phyloP scores from a whole-genome alignment of 2,329 filamentous ascomycete genomes.

The Xylaria arbuscula region DNA sequence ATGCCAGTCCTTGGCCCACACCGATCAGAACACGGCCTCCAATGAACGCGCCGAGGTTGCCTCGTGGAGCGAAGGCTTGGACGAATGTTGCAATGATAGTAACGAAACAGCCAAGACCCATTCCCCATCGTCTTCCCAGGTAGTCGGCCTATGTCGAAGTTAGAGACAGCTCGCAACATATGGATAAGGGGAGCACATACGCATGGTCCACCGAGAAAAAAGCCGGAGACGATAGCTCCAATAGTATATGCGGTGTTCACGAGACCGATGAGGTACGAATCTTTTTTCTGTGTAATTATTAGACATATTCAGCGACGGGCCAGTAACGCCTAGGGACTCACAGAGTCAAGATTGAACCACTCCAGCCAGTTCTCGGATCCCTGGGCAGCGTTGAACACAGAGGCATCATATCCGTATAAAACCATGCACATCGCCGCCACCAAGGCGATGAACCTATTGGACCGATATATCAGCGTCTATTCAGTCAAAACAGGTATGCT shows the following conservation, averaged over 20 bases:
- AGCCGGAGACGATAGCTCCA: conserved; percentile 75
- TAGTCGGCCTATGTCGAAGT: conserved; percentile 59
- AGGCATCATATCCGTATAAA: conserved; percentile 79
- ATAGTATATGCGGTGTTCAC: conserved; percentile 78
- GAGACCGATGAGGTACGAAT: conserved; percentile 59
- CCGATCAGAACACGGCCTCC: conserved; percentile 76
- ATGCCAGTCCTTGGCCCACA: conserved; percentile 74
- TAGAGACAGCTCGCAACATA: not conserved
- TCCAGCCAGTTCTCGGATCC: conserved; percentile 73
- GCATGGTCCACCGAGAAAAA: conserved; percentile 74
- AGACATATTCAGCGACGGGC: not conserved
- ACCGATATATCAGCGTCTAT: conserved; percentile 21
- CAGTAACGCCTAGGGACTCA: conserved; percentile 36
- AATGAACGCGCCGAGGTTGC: conserved; percentile 73
- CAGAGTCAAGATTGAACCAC: conserved; percentile 66
- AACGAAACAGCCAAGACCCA: conserved; percentile 71
- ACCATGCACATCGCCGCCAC: conserved; percentile 80
- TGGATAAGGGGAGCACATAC: conserved; percentile 48
- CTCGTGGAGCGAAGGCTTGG: conserved; percentile 71
- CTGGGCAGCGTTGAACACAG: conserved; percentile 78
- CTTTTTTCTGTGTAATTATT: conserved; percentile 48
- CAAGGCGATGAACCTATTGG: conserved; percentile 72
- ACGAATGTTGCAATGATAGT: conserved; percentile 76
- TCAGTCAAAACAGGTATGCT: not conserved
- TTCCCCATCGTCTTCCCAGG: conserved; percentile 71